Evolutionary conservation across 83 land plant genomes (phyloP), one percentile per base, ranked within the genome.

Genomic region (Diphasiastrum complanatum): DNA sequence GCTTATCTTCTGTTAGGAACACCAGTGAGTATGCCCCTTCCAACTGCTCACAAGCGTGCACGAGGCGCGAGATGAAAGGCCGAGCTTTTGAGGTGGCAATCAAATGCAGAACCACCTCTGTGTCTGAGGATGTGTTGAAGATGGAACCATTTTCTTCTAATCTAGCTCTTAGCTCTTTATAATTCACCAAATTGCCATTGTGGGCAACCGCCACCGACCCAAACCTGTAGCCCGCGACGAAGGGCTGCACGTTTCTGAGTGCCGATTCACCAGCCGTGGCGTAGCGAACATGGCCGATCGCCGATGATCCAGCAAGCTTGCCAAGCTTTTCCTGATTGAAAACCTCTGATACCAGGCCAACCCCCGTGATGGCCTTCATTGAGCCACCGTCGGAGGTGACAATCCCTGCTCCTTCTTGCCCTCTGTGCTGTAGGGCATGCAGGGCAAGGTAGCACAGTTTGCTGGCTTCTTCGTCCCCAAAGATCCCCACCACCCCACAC

Each of bases 381-480:
- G 68, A 48, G 4, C 78, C 58, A 20, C 63, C 29, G 47, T 72
- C 14, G 19, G 71, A 73, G 1, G 89, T 51, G 2, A 83, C 96
- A 23, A 91, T 87, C 0, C 97, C 97, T 10, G 97, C 97, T 22
- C 97, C 97, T 53, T 90, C 97, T 34, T 90, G 85, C 6, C 97
- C 97, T 18, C 97, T 79, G 72, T 90, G 97, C 40, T 90, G 97
- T 27, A 90, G 63, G 5, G 90, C 81, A 57, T 90, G 97, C 20
- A 90, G 81, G 1, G 83, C 82, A 11, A 90, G 62, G 47, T 78
- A 86, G 56, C 92, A 79, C 6, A 90, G 71, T 6, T 81, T 56
- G 57, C 86, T 64, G 22, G 97, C 91, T 35, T 86, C 97, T 0
- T 80, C 77, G 68, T 90, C 92, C 12, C 97, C 97, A 54, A 64